A percentile compares a stretch with the other conserved stretches of the same genome.
These are phyloP conservation scores for Camellia granthamiana DNA, from an alignment of 148 eudicot species.

Conservation along the genomic window DNA sequence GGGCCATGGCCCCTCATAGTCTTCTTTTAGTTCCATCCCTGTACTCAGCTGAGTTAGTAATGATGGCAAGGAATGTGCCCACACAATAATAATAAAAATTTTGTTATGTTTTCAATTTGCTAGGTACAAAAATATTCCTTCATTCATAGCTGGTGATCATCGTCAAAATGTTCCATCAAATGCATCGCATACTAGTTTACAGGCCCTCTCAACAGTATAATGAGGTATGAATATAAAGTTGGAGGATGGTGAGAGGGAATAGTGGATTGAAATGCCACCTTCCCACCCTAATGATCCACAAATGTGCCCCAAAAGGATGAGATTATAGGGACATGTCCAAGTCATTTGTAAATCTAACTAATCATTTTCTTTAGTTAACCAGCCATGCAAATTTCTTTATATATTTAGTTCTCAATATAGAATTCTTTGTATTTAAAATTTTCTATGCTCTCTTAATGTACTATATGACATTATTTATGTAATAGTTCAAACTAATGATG, in stretches of 20 bases:
- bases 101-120: background rate
- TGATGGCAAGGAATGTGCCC: slow-evolving; percentile 1
- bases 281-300: slow-evolving; percentile 8
- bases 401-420: too few relatives aligned
- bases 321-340: background rate
- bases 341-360: background rate
- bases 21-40: too few relatives aligned
- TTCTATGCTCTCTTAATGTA: too few relatives aligned
- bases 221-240: slow-evolving; percentile 17
- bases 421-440: too few relatives aligned
- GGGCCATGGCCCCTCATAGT: too few relatives aligned
- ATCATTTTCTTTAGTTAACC: background rate
- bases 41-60: slow-evolving; percentile 14
- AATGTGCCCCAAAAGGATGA: background rate
- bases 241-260: slow-evolving; percentile 8
- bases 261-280: slow-evolving; percentile 1
- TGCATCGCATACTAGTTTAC: slow-evolving; percentile 9
- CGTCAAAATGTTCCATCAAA: slow-evolving; percentile 22
- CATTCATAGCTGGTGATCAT: slow-evolving; percentile 14
- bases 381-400: background rate
- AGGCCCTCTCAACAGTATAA: slow-evolving; percentile 24
- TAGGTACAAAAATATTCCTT: background rate
- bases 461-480: too few relatives aligned
- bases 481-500: too few relatives aligned
- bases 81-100: background rate